Base-by-base conservation (phyloP, 2,329 filamentous ascomycete genomes). In the Fusarium torreyae region DNA sequence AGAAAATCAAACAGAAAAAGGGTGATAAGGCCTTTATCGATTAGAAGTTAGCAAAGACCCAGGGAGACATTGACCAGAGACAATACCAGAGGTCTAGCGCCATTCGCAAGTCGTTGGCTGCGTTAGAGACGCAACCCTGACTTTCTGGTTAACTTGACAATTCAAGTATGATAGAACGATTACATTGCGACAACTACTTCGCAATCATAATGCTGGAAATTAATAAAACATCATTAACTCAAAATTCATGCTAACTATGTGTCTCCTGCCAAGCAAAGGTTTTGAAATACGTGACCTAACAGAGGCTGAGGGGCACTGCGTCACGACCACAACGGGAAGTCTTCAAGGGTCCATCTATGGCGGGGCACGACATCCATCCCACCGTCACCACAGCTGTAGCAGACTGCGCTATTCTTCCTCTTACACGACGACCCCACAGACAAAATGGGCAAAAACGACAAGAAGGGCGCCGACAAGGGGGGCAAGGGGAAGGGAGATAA, bases 391-490 rank as follows among this genome's bases (percentile, higher is more conserved):
- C 52, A 24, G 31, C 34, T 33, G 26, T 38, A 49, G 31, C 51
- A 49, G 39, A 39, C 31, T 51, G 39, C 20, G n/a, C 42, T 46
- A 52, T 60, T 39, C 53, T 50, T 52, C 24, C 54, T 62, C 40
- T 49, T 45, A 43, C 63, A 52, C 56, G 54, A 62, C 53, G n/a
- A 38, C 38, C 22, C 31, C 46, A 31, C 6, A 33, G 15, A 44
- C 40, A 77, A 62, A 15, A 81, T 81, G 79, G 78, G 76, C 4
- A 81, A 81, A 72, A 78, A 76, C 76, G 80, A 81, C 68, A 82
- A 81, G 64, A 82, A 82, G 54, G 78, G 78, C 42, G 74, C 75
- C 51, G 81, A 82, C 42, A 83, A 82, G 63, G 72, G 69, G n/a
- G 66, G 62, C 73, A 77, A 69, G 51, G 63, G 57, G n/a, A 72